Conservation (phyloP, 352 stramenopile genomes). For the Globisporangium radiosum region DNA sequence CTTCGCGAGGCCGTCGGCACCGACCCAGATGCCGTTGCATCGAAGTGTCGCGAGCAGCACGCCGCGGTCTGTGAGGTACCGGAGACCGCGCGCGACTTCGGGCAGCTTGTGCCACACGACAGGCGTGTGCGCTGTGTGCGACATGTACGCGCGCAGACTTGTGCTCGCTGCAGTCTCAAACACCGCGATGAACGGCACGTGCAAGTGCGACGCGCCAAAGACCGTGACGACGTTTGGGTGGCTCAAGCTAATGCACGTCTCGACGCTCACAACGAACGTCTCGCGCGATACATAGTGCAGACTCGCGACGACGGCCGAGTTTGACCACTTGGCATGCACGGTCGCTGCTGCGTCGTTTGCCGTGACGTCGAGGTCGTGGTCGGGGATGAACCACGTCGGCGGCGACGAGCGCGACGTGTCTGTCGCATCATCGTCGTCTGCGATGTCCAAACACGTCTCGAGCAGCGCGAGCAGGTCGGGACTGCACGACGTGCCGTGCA, state of each 20-base stretch:
- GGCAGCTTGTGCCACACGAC: conserved; percentile 4
- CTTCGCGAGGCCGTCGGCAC: background rate
- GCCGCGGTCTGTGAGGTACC: conserved; percentile 15
- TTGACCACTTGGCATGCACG: conserved; percentile 29
- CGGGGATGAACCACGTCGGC: conserved; percentile 53
- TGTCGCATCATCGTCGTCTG: too few relatives aligned
- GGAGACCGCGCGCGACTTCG: conserved; percentile 19
- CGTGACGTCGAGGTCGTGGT: conserved; percentile 70
- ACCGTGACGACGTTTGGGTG: conserved; percentile 17
- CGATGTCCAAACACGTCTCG: background rate
- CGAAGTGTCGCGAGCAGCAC: background rate
- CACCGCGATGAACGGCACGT: conserved; percentile 8
- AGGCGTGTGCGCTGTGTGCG: background rate
- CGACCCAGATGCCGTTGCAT: conserved; percentile 4
- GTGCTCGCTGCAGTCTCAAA: conserved; percentile 8
- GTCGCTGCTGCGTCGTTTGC: background rate
- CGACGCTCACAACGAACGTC: background rate
- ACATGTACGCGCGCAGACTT: conserved; percentile 5
- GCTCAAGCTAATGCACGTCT: conserved; percentile 25
- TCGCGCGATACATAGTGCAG: background rate
- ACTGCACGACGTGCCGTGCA: background rate
- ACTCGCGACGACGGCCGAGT: conserved; percentile 23
- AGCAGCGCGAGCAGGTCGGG: background rate
- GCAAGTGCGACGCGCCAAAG: conserved; percentile 20
- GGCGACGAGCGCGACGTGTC: background rate